Base-by-base conservation (phyloP, 805 yeast species). In the Zygoascus flipseniorum region DNA sequence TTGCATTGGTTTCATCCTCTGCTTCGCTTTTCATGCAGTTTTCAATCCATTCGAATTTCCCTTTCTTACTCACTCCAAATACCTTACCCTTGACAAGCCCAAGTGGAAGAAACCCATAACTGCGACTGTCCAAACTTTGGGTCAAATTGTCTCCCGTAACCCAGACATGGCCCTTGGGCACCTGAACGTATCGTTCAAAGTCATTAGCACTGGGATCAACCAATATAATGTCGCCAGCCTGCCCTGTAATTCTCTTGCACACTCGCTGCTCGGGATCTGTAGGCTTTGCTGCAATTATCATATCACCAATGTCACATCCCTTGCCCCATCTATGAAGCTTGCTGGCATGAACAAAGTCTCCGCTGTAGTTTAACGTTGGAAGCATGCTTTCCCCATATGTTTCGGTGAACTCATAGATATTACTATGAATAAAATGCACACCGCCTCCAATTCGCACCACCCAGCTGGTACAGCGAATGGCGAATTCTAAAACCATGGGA, bases 131-230 rank as follows among this genome's bases (percentile, higher is more conserved):
- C 48, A 90, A 72, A 19, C 96, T 87, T 59, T 84, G 89, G 28
- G 88, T 78, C 54, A 92, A 69, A 64, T 93, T 93, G 64, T 93
- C 99, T 1, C 99, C 99, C 0, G 97, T 89, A 2, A 90, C 84
- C 98, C 98, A 93, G 48, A 88, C 86, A 69, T 93, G 99, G 2
- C 99, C 99, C 59, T 83, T 80, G 1, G 99, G 99, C 0, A 93
- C 90, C 53, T 72, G 75, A 8, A 92, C 82, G 66, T 74, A 88
- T 53, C 79, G 77, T 18, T 62, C 61, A 8, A 31, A 53, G 26
- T 62, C 74, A 44, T 89, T 79, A 11, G 57, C 53, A 1, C 66
- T 56, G 8, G 97, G 97, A 65, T 93, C 97, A 2, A 86, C 75
- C 52, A 85, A 66, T 2, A 93, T 79, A 16, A 83, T 64, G 71